phyloP scores from a whole-genome alignment of 345 rosid species.

The Populus pruinosa region DNA sequence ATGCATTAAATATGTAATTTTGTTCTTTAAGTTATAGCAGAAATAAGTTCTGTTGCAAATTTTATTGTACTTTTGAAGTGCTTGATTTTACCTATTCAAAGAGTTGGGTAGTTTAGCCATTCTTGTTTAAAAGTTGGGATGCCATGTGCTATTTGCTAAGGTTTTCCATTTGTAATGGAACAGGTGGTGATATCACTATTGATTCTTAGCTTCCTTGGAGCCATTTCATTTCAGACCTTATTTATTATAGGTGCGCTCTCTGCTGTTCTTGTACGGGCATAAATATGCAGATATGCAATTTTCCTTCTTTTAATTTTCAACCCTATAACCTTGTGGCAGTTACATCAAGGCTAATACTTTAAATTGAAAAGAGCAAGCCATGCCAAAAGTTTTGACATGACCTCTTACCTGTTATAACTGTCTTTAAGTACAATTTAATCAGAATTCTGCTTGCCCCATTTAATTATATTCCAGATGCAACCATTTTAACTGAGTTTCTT shows the following conservation, averaged over 20 bases:
- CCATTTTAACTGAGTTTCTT: not conserved
- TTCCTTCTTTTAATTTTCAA: not conserved
- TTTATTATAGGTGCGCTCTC: conserved; percentile 58
- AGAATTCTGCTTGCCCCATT: not conserved
- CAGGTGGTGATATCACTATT: conserved; percentile 30
- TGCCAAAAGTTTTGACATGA: not conserved
- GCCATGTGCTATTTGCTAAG: too few species aligned
- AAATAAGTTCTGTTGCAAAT: not conserved
- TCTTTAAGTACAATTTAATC: not conserved
- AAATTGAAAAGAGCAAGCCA: too few species aligned
- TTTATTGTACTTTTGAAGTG: conserved; percentile 1
- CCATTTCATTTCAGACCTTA: conserved; percentile 50
- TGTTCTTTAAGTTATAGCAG: not conserved
- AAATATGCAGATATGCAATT: not conserved
- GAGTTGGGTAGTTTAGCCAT: not conserved
- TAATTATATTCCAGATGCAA: not conserved
- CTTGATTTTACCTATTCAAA: not conserved
- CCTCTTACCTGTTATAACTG: not conserved
- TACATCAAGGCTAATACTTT: too few species aligned
- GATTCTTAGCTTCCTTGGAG: conserved; percentile 58
- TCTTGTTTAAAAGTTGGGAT: too few species aligned
- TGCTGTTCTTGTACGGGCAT: conserved; percentile 25
- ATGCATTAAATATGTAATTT: not conserved
- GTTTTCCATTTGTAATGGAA: not conserved
- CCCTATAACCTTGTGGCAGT: too few species aligned